Evolutionary conservation across 805 yeast species (phyloP).

Genomic region (Diddensiella santjacobensis): DNA sequence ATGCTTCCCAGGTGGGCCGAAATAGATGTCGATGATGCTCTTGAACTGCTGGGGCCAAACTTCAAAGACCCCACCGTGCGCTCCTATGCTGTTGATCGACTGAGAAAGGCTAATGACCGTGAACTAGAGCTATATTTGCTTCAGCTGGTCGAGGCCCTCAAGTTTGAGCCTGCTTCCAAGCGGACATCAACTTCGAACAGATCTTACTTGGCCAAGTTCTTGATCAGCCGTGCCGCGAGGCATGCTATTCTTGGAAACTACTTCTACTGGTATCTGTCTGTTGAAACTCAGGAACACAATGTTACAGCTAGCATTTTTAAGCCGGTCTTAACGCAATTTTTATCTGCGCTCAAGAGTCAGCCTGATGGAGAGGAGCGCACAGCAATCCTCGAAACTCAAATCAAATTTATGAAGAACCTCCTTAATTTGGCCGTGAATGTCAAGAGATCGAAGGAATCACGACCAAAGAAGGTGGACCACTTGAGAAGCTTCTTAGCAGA

Average conservation of each 20-base stretch:
- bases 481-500: conserved; percentile 57
- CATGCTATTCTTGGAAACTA: conserved; percentile 71
- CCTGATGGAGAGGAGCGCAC: conserved; percentile 30
- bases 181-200: conserved; percentile 18
- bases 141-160: conserved; percentile 88
- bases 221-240: conserved; percentile 65
- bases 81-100: conserved; percentile 81
- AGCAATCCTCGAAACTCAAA: conserved; percentile 51
- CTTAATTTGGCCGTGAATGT: conserved; percentile 62
- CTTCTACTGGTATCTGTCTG: conserved; percentile 88
- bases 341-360: conserved; percentile 34
- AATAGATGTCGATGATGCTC: conserved; percentile 77
- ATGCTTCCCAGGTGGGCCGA: conserved; percentile 67
- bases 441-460: conserved; percentile 66
- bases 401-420: conserved; percentile 61
- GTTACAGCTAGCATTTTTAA: conserved; percentile 40
- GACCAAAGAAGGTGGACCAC: conserved; percentile 69
- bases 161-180: conserved; percentile 53
- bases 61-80: conserved; percentile 72
- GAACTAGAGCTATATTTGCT: conserved; percentile 78
- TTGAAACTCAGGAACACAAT: conserved; percentile 71
- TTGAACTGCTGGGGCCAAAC: conserved; percentile 77
- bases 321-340: conserved; percentile 46
- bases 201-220: conserved; percentile 46
- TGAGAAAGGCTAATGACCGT: conserved; percentile 70